Evolutionary conservation across 2,329 filamentous ascomycete genomes (phyloP), one percentile per base, ranked within the genome.

Genomic region (Neonectria faginata): DNA sequence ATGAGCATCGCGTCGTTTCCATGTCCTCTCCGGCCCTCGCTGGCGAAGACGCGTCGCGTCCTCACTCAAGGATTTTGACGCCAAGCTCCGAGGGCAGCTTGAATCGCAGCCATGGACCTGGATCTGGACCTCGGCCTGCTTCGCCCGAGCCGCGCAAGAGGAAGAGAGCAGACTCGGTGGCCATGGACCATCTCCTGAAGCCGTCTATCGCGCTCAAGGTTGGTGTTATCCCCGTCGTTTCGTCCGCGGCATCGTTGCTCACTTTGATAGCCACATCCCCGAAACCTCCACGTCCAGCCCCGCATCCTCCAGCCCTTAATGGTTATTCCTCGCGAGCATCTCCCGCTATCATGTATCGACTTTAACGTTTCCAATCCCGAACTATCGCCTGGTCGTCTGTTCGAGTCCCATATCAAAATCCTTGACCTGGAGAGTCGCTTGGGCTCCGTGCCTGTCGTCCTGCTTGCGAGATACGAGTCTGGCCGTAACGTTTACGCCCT

Each of bases 341-440:
- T 92, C 5, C 81, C 86, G 6, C 79, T 92, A n/a, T 87, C 88
- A 1, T 86, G 77, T 68, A 84, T 92, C 62, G 89, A 91, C 72
- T 82, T 89, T 42, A 76, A 80, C 22, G 77, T 81, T 11, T 83
- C 84, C 10, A 80, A 81, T 41, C 83, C 82, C 68, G 83, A 84
- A 20, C 80, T 88, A 22, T 80, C 84, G 14, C 80, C 80, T 25
- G 85, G 84, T 53, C 85, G 86, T 54, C 82, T 86, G 50, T 91
- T 88, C 74, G 87, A 89, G 70, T 87, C 87, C 8, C 82, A 85
- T 67, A 83, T 91, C 70, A 86, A 87, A 67, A 86, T 89, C 61
- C 79, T 92, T 64, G 89, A 91, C 66, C 83, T 88, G 44, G 87
- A 89, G 77, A 85, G 82, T 58, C 87, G 86, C n/a, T 82, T 88